phyloP scores from a whole-genome alignment of 2,329 filamentous ascomycete species.

The Beauveria pseudobassiana region DNA sequence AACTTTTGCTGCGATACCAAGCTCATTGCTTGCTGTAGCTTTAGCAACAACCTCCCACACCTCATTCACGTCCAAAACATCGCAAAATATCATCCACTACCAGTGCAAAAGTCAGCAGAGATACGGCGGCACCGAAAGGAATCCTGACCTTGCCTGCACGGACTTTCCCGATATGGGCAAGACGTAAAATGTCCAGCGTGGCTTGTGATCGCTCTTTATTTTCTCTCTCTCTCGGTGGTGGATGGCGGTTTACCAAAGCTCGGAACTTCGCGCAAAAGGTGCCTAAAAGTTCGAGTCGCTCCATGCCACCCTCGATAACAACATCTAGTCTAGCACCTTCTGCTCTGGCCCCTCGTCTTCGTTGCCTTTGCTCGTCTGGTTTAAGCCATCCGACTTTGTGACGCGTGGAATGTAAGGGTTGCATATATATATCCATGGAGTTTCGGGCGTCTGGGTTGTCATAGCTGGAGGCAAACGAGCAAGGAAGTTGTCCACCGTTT shows the following conservation, averaged over 20 bases:
- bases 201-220: constrained; percentile 42
- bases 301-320: constrained; percentile 46
- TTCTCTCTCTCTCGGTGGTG: constrained; percentile 38
- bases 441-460: constrained; percentile 36
- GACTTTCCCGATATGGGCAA: constrained; percentile 53
- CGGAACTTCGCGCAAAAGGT: constrained; percentile 43
- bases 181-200: constrained; percentile 46
- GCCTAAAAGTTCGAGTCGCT: constrained; percentile 39
- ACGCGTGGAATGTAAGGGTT: constrained; percentile 49
- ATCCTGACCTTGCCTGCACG: constrained; percentile 55
- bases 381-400: constrained; percentile 24
- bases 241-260: constrained; percentile 25
- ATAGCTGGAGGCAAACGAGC: constrained; percentile 59
- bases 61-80: constrained; percentile 45
- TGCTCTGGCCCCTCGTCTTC: constrained; percentile 43
- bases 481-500: constrained; percentile 60
- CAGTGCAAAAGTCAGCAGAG: neutral
- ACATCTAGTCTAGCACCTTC: constrained; percentile 36
- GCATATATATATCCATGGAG: constrained; percentile 66
- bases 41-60: constrained; percentile 60
- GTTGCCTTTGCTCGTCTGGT: constrained; percentile 34
- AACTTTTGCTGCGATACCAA: constrained; percentile 70
- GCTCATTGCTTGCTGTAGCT: constrained; percentile 58
- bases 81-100: constrained; percentile 69
- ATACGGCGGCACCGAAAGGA: neutral